Base-by-base conservation (phyloP, 805 yeast genomes). In the Zygosaccharomyces bailii region DNA sequence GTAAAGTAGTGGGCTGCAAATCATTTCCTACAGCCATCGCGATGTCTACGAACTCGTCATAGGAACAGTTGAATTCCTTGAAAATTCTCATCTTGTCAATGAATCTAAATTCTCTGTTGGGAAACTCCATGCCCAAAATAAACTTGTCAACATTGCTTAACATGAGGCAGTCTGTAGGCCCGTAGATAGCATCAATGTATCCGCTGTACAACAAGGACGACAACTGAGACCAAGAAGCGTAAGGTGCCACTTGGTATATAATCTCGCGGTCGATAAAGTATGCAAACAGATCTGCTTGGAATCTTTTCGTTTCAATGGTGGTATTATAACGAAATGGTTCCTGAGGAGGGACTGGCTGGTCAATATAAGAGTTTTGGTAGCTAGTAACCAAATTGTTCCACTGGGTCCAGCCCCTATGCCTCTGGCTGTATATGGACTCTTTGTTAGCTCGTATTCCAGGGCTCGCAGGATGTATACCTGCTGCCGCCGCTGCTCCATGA, bases 161-260 rank as follows among this genome's bases (percentile, higher is more conserved):
- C 60, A 91, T 68, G 34, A 90, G 67, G 30, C 81, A 73, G 55
- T 93, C 98, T 1, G 89, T 82, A 5, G 96, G 82, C 0, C 96
- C 96, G 64, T 80, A 86, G 29, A 90, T 79, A 4, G 84, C 80
- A 61, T 90, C 89, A 40, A 91, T 76, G 36, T 71, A 66, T 0
- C 70, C 72, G 39, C 70, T 70, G 35, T 75, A 75, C 49, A 74
- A 73, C 55, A 91, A 67, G 56, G 87, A 88, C 5, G 85, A 78
- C 55, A 93, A 71, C 65, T 91, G 96, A 32, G 82, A 76, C 67
- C 88, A 80, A 0, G 96, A 79, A 34, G 80, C 73, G 59, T 80
- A 89, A 4, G 98, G 98, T 27, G 96, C 84, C 9, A 89, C 78
- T 45, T 88, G 65, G 59, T 75, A 90, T 46, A 82, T 84, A 9